Percentiles rank a stretch among this genome's conserved stretches.
Conservation (phyloP, 768 basidiomycete species). For the Tylopilus balloui region DNA sequence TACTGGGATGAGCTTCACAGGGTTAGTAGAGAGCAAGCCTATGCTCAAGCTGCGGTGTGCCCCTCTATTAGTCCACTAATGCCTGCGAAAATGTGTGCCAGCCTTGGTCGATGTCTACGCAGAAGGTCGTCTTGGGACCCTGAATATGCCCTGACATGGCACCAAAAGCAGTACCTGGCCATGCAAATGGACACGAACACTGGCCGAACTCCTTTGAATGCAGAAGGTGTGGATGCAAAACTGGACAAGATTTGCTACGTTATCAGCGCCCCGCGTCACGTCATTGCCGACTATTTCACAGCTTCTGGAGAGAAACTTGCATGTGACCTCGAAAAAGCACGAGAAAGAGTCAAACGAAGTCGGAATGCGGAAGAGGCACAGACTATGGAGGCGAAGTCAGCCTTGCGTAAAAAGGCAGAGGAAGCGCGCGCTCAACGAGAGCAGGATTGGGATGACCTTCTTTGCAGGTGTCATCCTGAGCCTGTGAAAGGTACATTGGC, state of each 20-base stretch:
- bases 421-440: constrained; percentile 57
- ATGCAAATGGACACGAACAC: constrained; percentile 42
- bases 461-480: constrained; percentile 51
- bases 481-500: constrained; percentile 45
- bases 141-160: constrained; percentile 59
- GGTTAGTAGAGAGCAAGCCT: constrained; percentile 40
- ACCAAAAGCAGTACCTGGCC: constrained; percentile 62
- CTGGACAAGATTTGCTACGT: constrained; percentile 49
- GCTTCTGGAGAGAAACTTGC: constrained; percentile 37
- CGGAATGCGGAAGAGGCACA: constrained; percentile 28
- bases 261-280: constrained; percentile 50
- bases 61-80: constrained; percentile 17
- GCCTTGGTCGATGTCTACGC: constrained; percentile 49
- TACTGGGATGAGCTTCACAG: constrained; percentile 59
- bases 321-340: constrained; percentile 42
- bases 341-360: constrained; percentile 32
- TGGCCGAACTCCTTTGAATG: constrained; percentile 46
- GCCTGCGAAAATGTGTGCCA: constrained; percentile 26
- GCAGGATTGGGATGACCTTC: constrained; percentile 58
- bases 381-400: constrained; percentile 44
- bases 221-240: constrained; percentile 37
- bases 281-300: constrained; percentile 44
- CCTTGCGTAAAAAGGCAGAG: constrained; percentile 59
- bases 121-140: constrained; percentile 57
- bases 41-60: constrained; percentile 20